Evolutionary conservation across 2,329 filamentous ascomycete species (phyloP).

Genomic region (Aspergillus carbonarius): DNA sequence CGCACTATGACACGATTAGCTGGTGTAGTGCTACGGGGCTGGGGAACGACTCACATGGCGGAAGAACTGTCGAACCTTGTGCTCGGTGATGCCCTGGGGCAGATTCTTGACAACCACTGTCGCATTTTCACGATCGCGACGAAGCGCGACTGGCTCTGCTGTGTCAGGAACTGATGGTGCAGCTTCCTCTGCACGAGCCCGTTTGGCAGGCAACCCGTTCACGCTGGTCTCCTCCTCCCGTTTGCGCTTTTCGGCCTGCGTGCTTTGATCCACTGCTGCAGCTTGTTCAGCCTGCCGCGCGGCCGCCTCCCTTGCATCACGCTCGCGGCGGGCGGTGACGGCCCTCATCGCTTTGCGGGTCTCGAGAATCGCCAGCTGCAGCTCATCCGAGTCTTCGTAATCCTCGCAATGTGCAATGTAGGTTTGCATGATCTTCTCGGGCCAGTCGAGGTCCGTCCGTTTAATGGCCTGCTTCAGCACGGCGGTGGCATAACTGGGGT

Average conservation of each 20-base stretch:
- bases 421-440: slow-evolving; percentile 50
- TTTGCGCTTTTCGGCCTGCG: slow-evolving; percentile 63
- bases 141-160: slow-evolving; percentile 46
- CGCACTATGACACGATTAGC: slow-evolving; percentile 53
- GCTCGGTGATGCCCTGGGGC: slow-evolving; percentile 67
- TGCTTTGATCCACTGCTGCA: slow-evolving; percentile 23
- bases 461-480: slow-evolving; percentile 71
- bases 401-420: slow-evolving; percentile 69
- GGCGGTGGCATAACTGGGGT: slow-evolving; percentile 71
- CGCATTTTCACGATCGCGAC: slow-evolving; percentile 87
- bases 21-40: neutral
- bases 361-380: slow-evolving; percentile 72
- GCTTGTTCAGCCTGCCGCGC: slow-evolving; percentile 26
- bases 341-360: slow-evolving; percentile 67
- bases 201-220: slow-evolving; percentile 63
- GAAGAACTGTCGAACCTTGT: slow-evolving; percentile 83
- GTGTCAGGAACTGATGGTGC: slow-evolving; percentile 29
- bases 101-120: slow-evolving; percentile 79
- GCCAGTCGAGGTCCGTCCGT: slow-evolving; percentile 50
- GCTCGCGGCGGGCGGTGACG: slow-evolving; percentile 63
- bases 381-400: slow-evolving; percentile 74
- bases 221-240: slow-evolving; percentile 59
- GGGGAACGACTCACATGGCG: slow-evolving; percentile 56
- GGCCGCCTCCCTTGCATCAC: slow-evolving; percentile 62
- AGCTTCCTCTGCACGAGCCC: slow-evolving; percentile 54